Base-by-base conservation (phyloP, 306 rosid genomes). In the Hylodesmum podocarpum region DNA sequence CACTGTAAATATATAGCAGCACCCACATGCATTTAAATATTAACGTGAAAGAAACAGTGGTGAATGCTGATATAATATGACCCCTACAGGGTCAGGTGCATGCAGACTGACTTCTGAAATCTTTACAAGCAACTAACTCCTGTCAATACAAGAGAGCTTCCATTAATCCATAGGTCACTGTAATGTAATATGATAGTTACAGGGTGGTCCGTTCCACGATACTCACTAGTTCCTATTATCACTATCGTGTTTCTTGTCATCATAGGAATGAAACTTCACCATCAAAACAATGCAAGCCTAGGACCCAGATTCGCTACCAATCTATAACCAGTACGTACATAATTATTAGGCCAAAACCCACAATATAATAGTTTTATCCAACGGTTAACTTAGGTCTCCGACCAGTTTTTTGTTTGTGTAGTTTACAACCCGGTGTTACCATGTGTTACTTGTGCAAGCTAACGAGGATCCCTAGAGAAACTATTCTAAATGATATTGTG, bases 81-180 rank as follows among this genome's bases (percentile, higher is more conserved):
- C 8, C 15, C 41, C 16, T 22, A 65, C 51, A 33, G 34, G 44
- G 16, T 22, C 37, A 68, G 34, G 25, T 16, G 65, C 24, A n/a
- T 31, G 43, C 72, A 79, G 58, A 22, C 49, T 18, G 31, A 36
- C 18, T 16, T 43, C 13, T 16, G 46, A 72, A 34, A 70, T 47
- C 72, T 65, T 78, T 66, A 68, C 27, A 61, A 16, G 55, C 83
- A 79, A 79, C 66, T 28, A 72, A 72, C 50, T 74, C 12, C 61
- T 72, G 72, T 25, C 29, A 19, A 2, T 3, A n/a, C 73, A 62
- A 22, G 21, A 66, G 25, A 55, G 62, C 69, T 78, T 54, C 19
- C 59, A 54, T 27, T 40, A 19, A 66, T 66, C 78, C 66, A n/a
- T 1, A 12, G 46, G 78, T 1, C 51, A 61, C 25, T 15, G 14